Percentiles rank a stretch among this genome's conserved stretches.
phyloP scores from a whole-genome alignment of 345 rosid genomes.

The Ceriops tagal region DNA sequence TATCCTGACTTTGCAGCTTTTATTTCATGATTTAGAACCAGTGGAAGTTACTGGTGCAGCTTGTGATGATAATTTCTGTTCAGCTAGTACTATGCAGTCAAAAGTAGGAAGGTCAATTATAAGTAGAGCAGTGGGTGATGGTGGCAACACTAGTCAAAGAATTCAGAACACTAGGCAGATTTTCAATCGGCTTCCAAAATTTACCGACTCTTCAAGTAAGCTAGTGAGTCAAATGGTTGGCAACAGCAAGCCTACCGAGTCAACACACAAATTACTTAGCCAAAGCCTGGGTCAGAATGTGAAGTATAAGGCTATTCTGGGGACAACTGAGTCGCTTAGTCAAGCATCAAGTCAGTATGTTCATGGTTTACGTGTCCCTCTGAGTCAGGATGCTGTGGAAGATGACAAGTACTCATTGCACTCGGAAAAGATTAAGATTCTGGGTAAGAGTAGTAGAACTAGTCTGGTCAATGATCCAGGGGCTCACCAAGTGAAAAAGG shows the following conservation, averaged over 20 bases:
- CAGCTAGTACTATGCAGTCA: too few species aligned
- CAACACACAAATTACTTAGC: neutral
- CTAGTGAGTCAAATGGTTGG: neutral
- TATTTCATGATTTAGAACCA: neutral
- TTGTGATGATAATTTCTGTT: too few species aligned
- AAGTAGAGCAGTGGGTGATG: too few species aligned
- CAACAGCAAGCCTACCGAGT: neutral
- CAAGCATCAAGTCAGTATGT: conserved; percentile 5
- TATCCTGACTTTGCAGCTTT: conserved; percentile 10
- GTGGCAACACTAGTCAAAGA: neutral
- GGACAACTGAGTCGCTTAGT: neutral
- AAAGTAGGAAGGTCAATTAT: neutral
- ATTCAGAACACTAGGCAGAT: neutral
- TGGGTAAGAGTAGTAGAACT: neutral
- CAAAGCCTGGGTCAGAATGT: neutral
- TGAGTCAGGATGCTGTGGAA: neutral
- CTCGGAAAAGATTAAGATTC: neutral
- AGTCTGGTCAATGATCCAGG: neutral
- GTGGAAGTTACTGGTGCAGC: neutral
- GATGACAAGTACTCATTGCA: neutral
- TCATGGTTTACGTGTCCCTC: conserved; percentile 8
- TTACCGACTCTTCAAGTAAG: too few species aligned
- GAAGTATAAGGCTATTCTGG: neutral
- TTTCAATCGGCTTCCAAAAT: neutral
- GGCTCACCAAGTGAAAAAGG: neutral